Evolutionary conservation across 345 rosid species (phyloP).

Genomic region (Murraya paniculata): DNA sequence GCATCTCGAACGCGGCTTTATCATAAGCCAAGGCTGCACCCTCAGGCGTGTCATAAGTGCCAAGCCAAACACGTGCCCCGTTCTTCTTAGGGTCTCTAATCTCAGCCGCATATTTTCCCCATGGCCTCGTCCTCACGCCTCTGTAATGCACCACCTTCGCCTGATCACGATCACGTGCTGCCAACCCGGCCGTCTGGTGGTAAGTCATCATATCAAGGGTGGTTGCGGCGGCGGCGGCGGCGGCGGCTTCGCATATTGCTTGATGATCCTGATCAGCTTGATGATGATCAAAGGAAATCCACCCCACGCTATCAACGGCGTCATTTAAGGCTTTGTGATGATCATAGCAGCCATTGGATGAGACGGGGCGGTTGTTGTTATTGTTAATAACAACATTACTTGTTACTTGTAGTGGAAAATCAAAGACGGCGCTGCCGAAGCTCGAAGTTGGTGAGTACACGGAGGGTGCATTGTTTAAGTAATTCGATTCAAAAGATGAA

Average conservation of each 20-base stretch:
- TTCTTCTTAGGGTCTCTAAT: constrained; percentile 32
- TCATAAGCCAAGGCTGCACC: constrained; percentile 53
- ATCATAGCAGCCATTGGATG: background rate
- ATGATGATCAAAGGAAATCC: constrained; percentile 8
- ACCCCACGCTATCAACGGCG: background rate
- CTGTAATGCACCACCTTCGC: constrained; percentile 10
- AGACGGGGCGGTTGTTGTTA: no score
- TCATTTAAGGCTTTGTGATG: background rate
- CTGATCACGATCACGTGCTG: background rate
- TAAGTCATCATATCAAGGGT: background rate
- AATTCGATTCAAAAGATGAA: background rate
- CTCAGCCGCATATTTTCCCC: constrained; percentile 41
- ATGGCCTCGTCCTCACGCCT: constrained; percentile 31
- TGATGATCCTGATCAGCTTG: no score
- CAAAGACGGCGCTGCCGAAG: background rate
- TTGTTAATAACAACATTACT: background rate
- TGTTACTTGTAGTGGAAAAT: background rate
- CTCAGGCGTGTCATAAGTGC: constrained; percentile 20
- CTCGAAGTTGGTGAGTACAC: background rate
- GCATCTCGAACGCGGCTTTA: constrained; percentile 51
- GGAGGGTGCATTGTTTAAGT: background rate
- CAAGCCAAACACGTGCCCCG: constrained; percentile 20
- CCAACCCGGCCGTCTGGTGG: background rate
- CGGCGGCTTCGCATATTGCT: background rate
- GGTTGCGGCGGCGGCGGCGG: background rate